Evolutionary conservation across 257 asterid species (phyloP).

Genomic region (Euphrasia confusa): DNA sequence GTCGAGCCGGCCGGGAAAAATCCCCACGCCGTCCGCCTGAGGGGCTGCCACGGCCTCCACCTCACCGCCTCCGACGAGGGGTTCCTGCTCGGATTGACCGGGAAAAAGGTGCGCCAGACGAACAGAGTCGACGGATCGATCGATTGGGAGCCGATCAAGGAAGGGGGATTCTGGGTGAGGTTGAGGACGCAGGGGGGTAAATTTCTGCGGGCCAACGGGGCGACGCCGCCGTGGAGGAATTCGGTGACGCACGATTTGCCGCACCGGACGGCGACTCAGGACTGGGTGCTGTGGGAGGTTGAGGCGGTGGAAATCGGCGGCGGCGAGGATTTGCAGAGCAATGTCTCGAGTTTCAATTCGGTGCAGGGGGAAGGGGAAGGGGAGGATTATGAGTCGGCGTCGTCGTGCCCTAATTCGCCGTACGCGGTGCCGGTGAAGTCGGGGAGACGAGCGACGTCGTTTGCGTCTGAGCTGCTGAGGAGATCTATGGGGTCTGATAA

Average conservation of each 20-base stretch:
- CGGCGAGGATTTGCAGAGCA: slow-evolving; percentile 33
- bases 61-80: slow-evolving; percentile 58
- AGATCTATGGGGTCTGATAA: slow-evolving; percentile 20
- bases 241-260: slow-evolving; percentile 66
- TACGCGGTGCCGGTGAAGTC: slow-evolving; percentile 4
- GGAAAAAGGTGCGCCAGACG: slow-evolving; percentile 42
- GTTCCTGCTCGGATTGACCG: slow-evolving; percentile 52
- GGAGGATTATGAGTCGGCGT: not conserved
- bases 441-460: slow-evolving; percentile 19
- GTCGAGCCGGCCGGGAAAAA: slow-evolving; percentile 47
- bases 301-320: slow-evolving; percentile 39
- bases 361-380: not conserved
- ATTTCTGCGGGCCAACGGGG: slow-evolving; percentile 57
- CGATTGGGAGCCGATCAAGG: slow-evolving; percentile 70
- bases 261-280: slow-evolving; percentile 50
- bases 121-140: slow-evolving; percentile 23
- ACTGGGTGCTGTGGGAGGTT: slow-evolving; percentile 71
- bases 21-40: slow-evolving; percentile 51
- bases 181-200: slow-evolving; percentile 47
- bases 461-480: slow-evolving; percentile 18
- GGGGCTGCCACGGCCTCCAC: slow-evolving; percentile 53
- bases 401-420: slow-evolving; percentile 25
- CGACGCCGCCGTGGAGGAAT: slow-evolving; percentile 63
- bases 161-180: slow-evolving; percentile 43
- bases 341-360: slow-evolving; percentile 32